phyloP scores from a whole-genome alignment of 78 protist species.

The Dictyostelium intermedium region DNA sequence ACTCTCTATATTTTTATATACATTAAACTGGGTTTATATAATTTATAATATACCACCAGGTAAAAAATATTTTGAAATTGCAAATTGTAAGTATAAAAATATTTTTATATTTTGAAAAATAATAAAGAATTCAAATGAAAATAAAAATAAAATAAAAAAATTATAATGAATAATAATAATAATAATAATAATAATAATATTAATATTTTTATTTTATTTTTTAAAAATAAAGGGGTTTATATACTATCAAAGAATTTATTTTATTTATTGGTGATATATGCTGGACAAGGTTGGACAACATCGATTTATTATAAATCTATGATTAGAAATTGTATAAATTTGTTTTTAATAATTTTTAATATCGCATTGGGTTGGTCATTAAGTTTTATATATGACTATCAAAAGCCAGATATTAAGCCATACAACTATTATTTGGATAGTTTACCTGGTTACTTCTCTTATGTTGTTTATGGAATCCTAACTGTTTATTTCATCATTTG shows the following conservation, averaged over 20 bases:
- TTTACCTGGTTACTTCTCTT: not conserved
- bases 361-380: not conserved
- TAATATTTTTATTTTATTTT: not conserved
- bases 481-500: not conserved
- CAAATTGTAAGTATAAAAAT: not conserved
- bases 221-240: not conserved
- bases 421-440: not conserved
- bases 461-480: not conserved
- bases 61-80: not conserved
- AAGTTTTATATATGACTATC: not conserved
- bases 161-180: not conserved
- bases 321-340: not conserved
- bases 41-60: not conserved
- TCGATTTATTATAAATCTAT: slow-evolving; percentile 6
- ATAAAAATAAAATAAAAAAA: not conserved
- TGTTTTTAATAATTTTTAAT: not conserved
- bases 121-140: no score
- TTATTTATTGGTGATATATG: not conserved
- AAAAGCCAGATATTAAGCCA: not conserved
- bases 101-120: no score
- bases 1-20: not conserved
- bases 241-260: not conserved
- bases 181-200: not conserved
- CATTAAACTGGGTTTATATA: slow-evolving; percentile 7
- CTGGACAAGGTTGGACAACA: slow-evolving; percentile 65